phyloP scores from a whole-genome alignment of 2,329 filamentous ascomycete genomes.

The Hypoxylon sp. region DNA sequence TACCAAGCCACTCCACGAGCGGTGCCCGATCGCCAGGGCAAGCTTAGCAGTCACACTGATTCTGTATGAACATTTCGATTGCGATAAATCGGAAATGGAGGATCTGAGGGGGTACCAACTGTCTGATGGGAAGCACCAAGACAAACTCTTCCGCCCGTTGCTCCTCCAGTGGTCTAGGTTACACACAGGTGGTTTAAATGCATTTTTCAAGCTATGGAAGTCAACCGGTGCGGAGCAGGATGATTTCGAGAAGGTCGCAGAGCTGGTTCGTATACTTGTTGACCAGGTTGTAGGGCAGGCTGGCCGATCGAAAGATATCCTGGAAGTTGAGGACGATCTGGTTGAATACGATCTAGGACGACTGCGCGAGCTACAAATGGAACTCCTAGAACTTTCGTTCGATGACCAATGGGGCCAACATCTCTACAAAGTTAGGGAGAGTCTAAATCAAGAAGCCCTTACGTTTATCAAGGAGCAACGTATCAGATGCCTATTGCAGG shows the following conservation, averaged over 20 bases:
- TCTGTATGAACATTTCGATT: conserved; percentile 95
- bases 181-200: conserved; percentile 86
- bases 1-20: conserved; percentile 76
- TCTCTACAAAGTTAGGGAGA: conserved; percentile 89
- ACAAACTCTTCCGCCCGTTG: conserved; percentile 88
- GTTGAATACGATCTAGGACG: conserved; percentile 84
- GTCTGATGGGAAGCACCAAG: conserved; percentile 84
- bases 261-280: conserved; percentile 89
- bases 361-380: conserved; percentile 91
- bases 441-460: conserved; percentile 89
- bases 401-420: conserved; percentile 96
- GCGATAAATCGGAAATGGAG: conserved; percentile 85
- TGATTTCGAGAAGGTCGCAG: conserved; percentile 94
- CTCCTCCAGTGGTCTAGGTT: conserved; percentile 93
- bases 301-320: conserved; percentile 83
- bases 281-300: conserved; percentile 91
- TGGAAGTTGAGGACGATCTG: conserved; percentile 91
- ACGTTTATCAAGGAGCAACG: conserved; percentile 98
- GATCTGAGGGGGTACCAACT: conserved; percentile 83
- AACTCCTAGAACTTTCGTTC: conserved; percentile 89
- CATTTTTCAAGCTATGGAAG: conserved; percentile 95
- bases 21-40: conserved; percentile 89
- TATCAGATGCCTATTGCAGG: conserved; percentile 88
- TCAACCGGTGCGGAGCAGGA: conserved; percentile 85
- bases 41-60: conserved; percentile 90